Percentiles rank a stretch among this genome's conserved stretches.
phyloP scores from a whole-genome alignment of 495 filamentous ascomycete species.

The Penicillium pancosmium region DNA sequence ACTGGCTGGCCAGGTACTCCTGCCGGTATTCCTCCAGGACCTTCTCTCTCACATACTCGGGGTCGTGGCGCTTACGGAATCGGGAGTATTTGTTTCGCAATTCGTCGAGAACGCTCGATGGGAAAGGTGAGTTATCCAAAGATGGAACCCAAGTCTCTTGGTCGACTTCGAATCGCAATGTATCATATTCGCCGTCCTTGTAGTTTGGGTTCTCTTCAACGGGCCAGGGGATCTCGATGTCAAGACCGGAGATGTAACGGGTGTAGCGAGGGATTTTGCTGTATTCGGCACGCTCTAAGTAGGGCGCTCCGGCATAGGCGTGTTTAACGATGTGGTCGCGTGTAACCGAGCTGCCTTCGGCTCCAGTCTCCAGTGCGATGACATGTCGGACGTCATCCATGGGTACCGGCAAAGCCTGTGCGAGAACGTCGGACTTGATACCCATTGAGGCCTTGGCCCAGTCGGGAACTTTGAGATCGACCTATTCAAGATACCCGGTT shows the following conservation, averaged over 20 bases:
- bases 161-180: constrained; percentile 74
- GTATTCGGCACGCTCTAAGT: constrained; percentile 35
- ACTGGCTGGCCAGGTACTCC: constrained; percentile 56
- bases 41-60: constrained; percentile 56
- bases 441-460: constrained; percentile 49
- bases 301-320: constrained; percentile 47
- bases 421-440: constrained; percentile 43
- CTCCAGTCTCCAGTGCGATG: constrained; percentile 54
- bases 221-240: constrained; percentile 76
- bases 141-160: constrained; percentile 74
- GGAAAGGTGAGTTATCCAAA: constrained; percentile 76
- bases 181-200: constrained; percentile 66
- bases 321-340: constrained; percentile 77
- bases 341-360: constrained; percentile 59
- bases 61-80: constrained; percentile 81
- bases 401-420: constrained; percentile 56
- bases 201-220: constrained; percentile 37
- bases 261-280: constrained; percentile 41
- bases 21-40: constrained; percentile 59
- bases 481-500: constrained; percentile 38
- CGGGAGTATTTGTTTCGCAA: constrained; percentile 81
- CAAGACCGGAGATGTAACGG: constrained; percentile 45
- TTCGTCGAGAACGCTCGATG: constrained; percentile 78
- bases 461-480: constrained; percentile 59
- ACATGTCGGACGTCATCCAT: constrained; percentile 79